phyloP scores from a whole-genome alignment of 805 yeast genomes.

The Hanseniaspora occidentalis region DNA sequence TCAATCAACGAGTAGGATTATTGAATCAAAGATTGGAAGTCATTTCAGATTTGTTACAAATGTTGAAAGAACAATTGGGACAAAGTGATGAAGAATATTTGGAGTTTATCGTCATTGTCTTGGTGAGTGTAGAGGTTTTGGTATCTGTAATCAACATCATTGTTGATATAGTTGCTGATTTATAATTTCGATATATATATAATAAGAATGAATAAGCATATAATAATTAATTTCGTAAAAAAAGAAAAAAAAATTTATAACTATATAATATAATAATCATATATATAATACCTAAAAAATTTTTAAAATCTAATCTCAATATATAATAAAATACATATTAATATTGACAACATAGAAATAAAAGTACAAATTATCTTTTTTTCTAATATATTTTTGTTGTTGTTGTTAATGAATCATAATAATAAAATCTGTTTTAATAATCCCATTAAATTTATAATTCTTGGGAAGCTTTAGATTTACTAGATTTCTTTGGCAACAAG shows the following conservation, averaged over 20 bases:
- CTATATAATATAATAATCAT: slow-evolving; percentile 3
- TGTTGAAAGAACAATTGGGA: slow-evolving; percentile 94
- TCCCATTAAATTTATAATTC: slow-evolving; percentile 34
- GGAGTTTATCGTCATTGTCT: slow-evolving; percentile 78
- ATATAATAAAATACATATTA: too few relatives aligned
- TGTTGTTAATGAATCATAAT: too few relatives aligned
- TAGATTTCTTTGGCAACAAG: slow-evolving; percentile 74
- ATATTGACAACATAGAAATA: too few relatives aligned
- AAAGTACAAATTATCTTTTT: too few relatives aligned
- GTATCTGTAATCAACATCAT: slow-evolving; percentile 77
- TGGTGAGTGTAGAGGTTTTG: slow-evolving; percentile 85
- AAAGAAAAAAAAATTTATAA: slow-evolving; percentile 3
- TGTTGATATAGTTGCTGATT: slow-evolving; percentile 37
- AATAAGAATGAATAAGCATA: neutral
- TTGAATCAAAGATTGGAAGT: slow-evolving; percentile 89
- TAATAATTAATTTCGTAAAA: neutral
- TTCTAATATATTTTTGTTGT: too few relatives aligned
- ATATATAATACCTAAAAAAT: neutral
- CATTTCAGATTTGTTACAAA: slow-evolving; percentile 80
- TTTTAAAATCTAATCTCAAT: neutral
- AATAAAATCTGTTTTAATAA: slow-evolving; percentile 2
- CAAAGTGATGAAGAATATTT: slow-evolving; percentile 88
- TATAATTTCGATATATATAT: neutral
- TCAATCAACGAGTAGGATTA: slow-evolving; percentile 83
- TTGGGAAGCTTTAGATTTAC: slow-evolving; percentile 51